phyloP scores from a whole-genome alignment of 2,329 filamentous ascomycete genomes.

The Gyromitra esculenta region DNA sequence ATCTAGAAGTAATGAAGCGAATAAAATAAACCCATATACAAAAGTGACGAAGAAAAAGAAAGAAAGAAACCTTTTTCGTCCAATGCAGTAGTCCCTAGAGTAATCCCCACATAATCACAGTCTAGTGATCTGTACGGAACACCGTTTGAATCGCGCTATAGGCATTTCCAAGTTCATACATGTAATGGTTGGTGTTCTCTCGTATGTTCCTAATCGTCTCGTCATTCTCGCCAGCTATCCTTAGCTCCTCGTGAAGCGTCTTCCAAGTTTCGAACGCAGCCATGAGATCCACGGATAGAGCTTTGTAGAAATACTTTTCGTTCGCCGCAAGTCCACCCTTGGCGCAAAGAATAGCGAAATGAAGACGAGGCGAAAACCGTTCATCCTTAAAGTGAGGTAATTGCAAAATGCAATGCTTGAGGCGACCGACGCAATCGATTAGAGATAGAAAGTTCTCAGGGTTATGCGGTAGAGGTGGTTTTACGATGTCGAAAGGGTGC shows the following conservation, averaged over 20 bases:
- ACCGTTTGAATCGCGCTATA: conserved; percentile 1
- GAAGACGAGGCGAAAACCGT: background rate
- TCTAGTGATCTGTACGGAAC: background rate
- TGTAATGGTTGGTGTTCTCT: background rate
- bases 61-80: background rate
- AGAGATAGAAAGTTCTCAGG: conserved; percentile 19
- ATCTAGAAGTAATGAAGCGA: too few relatives aligned
- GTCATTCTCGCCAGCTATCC: background rate
- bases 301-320: background rate
- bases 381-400: background rate
- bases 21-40: too few relatives aligned
- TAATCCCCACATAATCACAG: background rate
- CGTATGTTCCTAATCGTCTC: background rate
- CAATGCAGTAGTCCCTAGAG: background rate
- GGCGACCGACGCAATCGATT: background rate
- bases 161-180: conserved; percentile 8
- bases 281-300: conserved; percentile 1
- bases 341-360: conserved; percentile 26
- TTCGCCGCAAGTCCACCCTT: conserved; percentile 34
- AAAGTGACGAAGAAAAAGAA: background rate
- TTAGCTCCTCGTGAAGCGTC: conserved; percentile 15
- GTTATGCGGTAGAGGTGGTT: background rate
- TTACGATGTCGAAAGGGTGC: background rate
- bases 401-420: conserved; percentile 10
- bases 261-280: conserved; percentile 21